Conservation (phyloP, 1,284 basidiomycete species). For the Takashimella tepidaria region DNA sequence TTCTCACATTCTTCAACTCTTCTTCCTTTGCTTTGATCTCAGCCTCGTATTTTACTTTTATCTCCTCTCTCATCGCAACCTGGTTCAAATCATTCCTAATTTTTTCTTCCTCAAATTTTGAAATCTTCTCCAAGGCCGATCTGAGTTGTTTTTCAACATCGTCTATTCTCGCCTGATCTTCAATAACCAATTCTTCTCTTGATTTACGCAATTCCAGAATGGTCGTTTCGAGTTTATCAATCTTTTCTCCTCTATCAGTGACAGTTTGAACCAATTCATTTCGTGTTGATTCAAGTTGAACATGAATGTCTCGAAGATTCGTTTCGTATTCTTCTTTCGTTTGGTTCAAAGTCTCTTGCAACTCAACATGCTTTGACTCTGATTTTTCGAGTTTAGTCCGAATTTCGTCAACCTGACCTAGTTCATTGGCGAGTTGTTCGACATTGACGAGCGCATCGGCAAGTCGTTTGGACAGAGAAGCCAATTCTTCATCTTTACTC, state of each 20-base stretch:
- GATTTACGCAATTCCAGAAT: constrained; percentile 36
- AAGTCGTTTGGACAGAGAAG: constrained; percentile 11
- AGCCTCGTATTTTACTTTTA: neutral
- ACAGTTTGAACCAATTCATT: constrained; percentile 24
- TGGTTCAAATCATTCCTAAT: neutral
- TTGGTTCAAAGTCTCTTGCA: constrained; percentile 3
- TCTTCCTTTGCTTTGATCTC: neutral
- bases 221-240: constrained; percentile 33
- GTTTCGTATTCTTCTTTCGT: constrained; percentile 12
- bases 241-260: constrained; percentile 23
- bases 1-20: constrained; percentile 1
- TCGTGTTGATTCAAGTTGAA: constrained; percentile 28
- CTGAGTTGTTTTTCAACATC: constrained; percentile 4
- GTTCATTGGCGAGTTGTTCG: constrained; percentile 11
- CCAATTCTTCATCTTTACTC: constrained; percentile 26
- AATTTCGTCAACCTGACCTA: neutral
- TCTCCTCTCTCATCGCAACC: neutral
- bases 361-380: constrained; percentile 6
- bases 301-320: constrained; percentile 20
- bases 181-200: constrained; percentile 32
- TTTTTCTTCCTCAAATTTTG: neutral
- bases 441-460: constrained; percentile 5
- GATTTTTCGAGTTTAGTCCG: constrained; percentile 10
- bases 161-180: constrained; percentile 21
- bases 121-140: neutral